These are phyloP conservation scores for Pittosporum tobira DNA, from an alignment of 129 eudicot genomes.

Conservation along the genomic window DNA sequence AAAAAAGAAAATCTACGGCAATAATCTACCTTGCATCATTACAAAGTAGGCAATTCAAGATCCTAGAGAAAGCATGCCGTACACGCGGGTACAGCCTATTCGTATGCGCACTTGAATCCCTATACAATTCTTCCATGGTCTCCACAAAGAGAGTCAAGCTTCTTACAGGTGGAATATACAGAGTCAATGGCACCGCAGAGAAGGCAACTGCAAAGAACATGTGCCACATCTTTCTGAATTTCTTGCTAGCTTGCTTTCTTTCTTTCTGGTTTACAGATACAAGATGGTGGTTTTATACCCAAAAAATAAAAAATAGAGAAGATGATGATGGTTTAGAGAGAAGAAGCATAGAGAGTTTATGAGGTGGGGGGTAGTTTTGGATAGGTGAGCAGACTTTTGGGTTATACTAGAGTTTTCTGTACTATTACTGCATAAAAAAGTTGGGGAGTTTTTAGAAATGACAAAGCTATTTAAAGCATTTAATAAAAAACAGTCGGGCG, in stretches of 20 bases:
- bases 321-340: not conserved
- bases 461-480: not conserved
- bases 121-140: slow-evolving; percentile 57
- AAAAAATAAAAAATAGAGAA: not conserved
- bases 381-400: not conserved
- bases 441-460: not conserved
- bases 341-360: not conserved
- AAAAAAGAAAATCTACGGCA: not conserved
- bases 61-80: slow-evolving; percentile 48
- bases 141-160: slow-evolving; percentile 64
- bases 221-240: slow-evolving; percentile 45
- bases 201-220: slow-evolving; percentile 79
- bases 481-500: not conserved
- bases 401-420: not conserved
- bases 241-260: not conserved
- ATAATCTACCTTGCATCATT: slow-evolving; percentile 13
- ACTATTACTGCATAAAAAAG: not conserved
- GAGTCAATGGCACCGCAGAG: slow-evolving; percentile 86
- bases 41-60: slow-evolving; percentile 53
- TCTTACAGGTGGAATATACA: slow-evolving; percentile 80
- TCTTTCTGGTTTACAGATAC: not conserved
- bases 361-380: not conserved
- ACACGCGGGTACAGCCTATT: slow-evolving; percentile 49
- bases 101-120: slow-evolving; percentile 57
- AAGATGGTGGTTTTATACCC: no score